Conservation (phyloP, 225 moss, liverwort and hornwort species). For the Asterella californica region DNA sequence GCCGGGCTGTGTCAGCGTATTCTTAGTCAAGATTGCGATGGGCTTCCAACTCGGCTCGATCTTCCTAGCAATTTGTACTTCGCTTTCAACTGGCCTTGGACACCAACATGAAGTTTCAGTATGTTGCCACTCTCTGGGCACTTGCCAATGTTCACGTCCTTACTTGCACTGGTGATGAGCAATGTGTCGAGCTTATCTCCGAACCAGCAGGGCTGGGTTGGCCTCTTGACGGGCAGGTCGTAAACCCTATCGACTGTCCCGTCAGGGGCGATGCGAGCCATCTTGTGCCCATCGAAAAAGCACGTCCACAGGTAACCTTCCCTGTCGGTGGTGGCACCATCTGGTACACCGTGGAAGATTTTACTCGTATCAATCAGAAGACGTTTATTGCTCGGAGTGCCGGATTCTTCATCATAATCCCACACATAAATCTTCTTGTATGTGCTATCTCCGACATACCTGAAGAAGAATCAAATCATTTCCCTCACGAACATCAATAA, state of each 20-base stretch:
- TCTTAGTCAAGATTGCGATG: neutral
- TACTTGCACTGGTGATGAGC: conserved; percentile 67
- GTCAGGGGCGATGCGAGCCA: conserved; percentile 58
- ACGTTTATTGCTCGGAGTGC: conserved; percentile 61
- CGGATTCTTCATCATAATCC: conserved; percentile 78
- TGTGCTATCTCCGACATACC: conserved; percentile 78
- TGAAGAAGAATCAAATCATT: neutral
- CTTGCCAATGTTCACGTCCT: conserved; percentile 42
- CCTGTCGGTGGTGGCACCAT: conserved; percentile 76
- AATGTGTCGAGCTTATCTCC: conserved; percentile 58
- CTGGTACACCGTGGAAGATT: conserved; percentile 61
- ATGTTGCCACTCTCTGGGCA: conserved; percentile 69
- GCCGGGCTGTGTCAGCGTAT: neutral
- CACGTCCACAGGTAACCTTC: conserved; percentile 85
- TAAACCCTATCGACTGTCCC: conserved; percentile 46
- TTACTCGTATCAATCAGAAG: conserved; percentile 63
- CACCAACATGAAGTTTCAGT: conserved; percentile 51
- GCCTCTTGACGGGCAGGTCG: conserved; percentile 66
- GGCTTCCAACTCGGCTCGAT: neutral
- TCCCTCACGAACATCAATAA: neutral
- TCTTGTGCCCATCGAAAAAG: conserved; percentile 72
- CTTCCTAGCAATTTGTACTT: conserved; percentile 34
- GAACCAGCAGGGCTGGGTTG: conserved; percentile 83
- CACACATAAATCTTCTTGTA: conserved; percentile 78
- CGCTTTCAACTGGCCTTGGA: conserved; percentile 57